phyloP scores from a whole-genome alignment of 306 rosid genomes.

The Prunus kanzakura region DNA sequence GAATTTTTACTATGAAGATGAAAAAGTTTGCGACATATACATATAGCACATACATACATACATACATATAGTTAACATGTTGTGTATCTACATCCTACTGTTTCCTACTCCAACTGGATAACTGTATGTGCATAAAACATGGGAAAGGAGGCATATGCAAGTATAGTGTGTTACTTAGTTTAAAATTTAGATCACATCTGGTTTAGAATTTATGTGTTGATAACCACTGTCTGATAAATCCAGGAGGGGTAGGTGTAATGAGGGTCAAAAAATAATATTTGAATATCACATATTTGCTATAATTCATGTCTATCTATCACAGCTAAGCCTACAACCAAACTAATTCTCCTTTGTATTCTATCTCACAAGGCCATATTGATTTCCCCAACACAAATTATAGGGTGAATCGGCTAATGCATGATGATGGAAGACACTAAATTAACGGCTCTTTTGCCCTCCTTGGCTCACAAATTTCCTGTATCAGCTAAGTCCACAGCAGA shows the following conservation, averaged over 20 bases:
- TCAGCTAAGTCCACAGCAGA: neutral
- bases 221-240: neutral
- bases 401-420: neutral
- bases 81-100: neutral
- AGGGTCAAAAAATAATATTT: neutral
- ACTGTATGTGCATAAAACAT: neutral
- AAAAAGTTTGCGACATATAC: too few relatives aligned
- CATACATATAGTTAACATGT: neutral
- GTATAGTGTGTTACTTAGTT: neutral
- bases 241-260: neutral
- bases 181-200: too few relatives aligned
- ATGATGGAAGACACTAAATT: neutral
- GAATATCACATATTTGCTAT: neutral
- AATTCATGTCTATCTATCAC: neutral
- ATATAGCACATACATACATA: neutral
- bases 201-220: neutral
- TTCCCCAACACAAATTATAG: neutral
- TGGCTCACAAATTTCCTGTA: neutral
- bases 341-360: neutral
- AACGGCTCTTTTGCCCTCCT: neutral
- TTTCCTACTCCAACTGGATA: neutral
- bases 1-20: too few relatives aligned
- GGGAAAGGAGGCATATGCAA: neutral
- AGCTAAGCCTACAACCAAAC: neutral
- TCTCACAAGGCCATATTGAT: neutral